These are phyloP conservation scores for Pseudophaeomoniella oleicola DNA, from an alignment of 2,329 filamentous ascomycete genomes.

Conservation along the genomic window DNA sequence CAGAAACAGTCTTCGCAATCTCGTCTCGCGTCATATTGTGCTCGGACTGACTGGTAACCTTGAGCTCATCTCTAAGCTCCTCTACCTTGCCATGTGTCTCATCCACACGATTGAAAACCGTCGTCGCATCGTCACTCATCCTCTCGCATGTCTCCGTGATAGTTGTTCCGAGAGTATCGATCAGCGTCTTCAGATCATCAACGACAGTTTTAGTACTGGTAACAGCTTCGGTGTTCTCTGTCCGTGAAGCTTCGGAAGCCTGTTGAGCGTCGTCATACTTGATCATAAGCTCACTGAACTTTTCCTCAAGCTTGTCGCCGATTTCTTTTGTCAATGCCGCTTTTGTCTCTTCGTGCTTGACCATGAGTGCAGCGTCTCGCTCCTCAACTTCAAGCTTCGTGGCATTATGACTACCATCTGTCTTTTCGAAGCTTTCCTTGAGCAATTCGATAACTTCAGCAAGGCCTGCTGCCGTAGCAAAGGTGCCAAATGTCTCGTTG, in stretches of 20 bases:
- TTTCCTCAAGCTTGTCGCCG: conserved; percentile 52
- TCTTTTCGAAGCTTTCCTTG: conserved; percentile 76
- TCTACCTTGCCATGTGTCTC: conserved; percentile 63
- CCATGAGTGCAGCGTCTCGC: conserved; percentile 36
- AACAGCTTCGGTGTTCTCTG: conserved; percentile 59
- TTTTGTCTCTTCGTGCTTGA: conserved; percentile 47
- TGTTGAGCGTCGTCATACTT: conserved; percentile 82
- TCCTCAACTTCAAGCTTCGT: conserved; percentile 65
- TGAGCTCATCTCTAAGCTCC: conserved; percentile 51
- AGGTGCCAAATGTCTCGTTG: conserved; percentile 39
- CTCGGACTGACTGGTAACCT: conserved; percentile 59
- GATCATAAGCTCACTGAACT: conserved; percentile 62
- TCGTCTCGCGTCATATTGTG: conserved; percentile 74
- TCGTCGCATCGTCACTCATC: conserved; percentile 74
- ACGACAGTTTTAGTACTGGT: conserved; percentile 62
- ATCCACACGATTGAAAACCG: conserved; percentile 70
- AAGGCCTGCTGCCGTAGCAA: conserved; percentile 42
- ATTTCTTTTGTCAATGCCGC: conserved; percentile 39
- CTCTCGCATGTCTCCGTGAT: conserved; percentile 75
- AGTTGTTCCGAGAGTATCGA: conserved; percentile 69
- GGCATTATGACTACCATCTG: conserved; percentile 63
- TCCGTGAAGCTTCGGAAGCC: conserved; percentile 57
- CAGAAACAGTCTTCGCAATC: conserved; percentile 57
- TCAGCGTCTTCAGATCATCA: conserved; percentile 73
- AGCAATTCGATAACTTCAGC: conserved; percentile 61